These are phyloP conservation scores for Gryganskiella cystojenkinii DNA, from an alignment of 192 early-diverging fungal genomes.

Conservation along the genomic window DNA sequence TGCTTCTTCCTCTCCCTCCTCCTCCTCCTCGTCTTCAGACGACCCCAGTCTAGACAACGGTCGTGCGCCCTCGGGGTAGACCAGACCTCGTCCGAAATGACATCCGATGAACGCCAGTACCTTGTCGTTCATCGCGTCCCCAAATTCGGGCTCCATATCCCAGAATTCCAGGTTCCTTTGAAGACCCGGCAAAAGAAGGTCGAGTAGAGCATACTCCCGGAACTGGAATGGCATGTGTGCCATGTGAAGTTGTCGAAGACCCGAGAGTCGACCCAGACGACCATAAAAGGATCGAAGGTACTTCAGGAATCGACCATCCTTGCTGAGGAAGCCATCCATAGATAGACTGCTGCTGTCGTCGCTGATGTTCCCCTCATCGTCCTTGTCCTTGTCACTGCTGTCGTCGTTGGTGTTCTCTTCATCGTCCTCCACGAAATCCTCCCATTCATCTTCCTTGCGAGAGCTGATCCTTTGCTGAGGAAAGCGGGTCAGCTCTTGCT, in stretches of 20 bases:
- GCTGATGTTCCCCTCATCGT: not conserved
- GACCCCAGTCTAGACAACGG: too few relatives aligned
- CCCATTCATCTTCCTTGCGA: too few relatives aligned
- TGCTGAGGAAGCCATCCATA: not conserved
- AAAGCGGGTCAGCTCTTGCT: too few relatives aligned
- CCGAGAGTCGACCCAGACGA: conserved; percentile 3
- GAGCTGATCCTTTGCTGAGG: too few relatives aligned
- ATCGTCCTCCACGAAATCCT: not conserved
- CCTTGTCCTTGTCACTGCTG: not conserved
- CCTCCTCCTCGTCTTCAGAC: too few relatives aligned
- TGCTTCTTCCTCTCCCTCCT: not conserved
- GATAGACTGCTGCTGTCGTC: not conserved
- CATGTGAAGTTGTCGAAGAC: conserved; percentile 15
- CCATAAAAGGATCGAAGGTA: conserved; percentile 14
- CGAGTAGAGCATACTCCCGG: conserved; percentile 17
- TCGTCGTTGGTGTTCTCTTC: not conserved
- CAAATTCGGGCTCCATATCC: not conserved
- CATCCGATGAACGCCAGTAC: conserved; percentile 17
- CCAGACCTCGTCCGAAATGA: conserved; percentile 18
- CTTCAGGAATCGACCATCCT: not conserved
- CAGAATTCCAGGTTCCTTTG: not conserved
- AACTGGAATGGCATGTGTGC: conserved; percentile 12
- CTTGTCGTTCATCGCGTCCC: not conserved
- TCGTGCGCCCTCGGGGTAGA: too few relatives aligned
- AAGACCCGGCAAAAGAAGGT: conserved; percentile 7